Evolutionary conservation across 2,329 filamentous ascomycete species (phyloP), one percentile per base, ranked within the genome.

Genomic region (Hymenoscyphus scutula): DNA sequence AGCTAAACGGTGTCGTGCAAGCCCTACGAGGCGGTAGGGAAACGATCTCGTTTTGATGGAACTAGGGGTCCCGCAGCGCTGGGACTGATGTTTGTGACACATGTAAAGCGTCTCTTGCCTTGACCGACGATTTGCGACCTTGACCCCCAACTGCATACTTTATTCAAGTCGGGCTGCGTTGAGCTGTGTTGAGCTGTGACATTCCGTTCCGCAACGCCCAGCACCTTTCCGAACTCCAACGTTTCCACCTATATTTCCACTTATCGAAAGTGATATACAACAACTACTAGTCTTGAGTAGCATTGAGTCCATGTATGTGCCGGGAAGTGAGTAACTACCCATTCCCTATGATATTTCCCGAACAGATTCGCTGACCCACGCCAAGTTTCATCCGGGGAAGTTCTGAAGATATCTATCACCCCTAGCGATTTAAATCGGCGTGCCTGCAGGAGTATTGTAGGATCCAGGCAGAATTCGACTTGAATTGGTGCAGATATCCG

Each of bases 401-500:
- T 37, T 17, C 19, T 62, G 38, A 27, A 48, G 53, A 19, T 62
- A 57, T 29, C 32, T 34, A 59, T 56, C 34, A 53, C 56, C 10
- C 23, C 51, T 54, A 66, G 54, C 48, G 56, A 23, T 55, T 59
- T 56, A 11, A 11, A 56, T 41, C 59, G 30, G 62, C 51, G 56
- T 63, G 59, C 61, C 30, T 64, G 63, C 58, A 64, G 61, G 25
- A 54, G 15, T 17, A 59, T 58, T 54, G 58, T 53, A 64, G 48
- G 48, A 57, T 55, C 54, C 53, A 62, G 59, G 57, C 56, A 62
- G 56, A 38, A 63, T 56, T 64, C 56, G 56, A 61, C 59, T 25
- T 58, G 38, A 34, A 53, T 53, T 48, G 37, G 56, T 60, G 61
- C 64, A 65, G 56, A 63, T n/a, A 61, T 56, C 60, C 60, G 61